Evolutionary conservation across 257 asterid genomes (phyloP).

Genomic region (Datura wrightii): DNA sequence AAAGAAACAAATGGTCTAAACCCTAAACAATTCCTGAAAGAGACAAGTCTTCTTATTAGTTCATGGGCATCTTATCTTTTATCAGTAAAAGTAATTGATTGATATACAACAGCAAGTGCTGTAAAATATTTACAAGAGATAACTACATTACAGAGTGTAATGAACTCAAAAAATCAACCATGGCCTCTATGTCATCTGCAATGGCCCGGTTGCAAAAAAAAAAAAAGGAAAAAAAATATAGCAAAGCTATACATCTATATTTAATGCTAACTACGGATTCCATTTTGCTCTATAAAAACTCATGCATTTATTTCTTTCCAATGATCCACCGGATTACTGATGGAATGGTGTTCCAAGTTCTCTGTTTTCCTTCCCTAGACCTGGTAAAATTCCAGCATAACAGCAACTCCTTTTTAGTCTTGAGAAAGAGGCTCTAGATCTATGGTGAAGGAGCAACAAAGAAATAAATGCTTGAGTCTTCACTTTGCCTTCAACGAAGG

Average conservation of each 20-base stretch:
- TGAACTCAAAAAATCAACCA: not conserved
- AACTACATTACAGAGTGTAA: not conserved
- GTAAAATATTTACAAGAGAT: not conserved
- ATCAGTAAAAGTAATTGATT: not conserved
- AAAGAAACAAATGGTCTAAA: slow-evolving; percentile 25
- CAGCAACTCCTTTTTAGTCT: not conserved
- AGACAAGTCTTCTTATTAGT: not conserved
- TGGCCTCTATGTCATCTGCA: not conserved
- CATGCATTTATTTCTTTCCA: not conserved
- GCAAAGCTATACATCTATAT: not conserved
- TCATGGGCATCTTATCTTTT: not conserved
- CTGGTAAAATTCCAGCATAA: not conserved
- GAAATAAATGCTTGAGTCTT: not conserved
- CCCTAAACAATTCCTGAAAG: slow-evolving; percentile 14
- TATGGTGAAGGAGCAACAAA: not conserved
- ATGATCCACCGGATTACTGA: not conserved
- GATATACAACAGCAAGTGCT: not conserved
- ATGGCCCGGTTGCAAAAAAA: not conserved
- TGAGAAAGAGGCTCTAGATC: not conserved
- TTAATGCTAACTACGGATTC: not conserved
- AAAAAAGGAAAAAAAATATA: too few relatives aligned
- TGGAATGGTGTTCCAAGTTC: slow-evolving; percentile 8
- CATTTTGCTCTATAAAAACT: not conserved
- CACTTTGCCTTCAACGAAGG: not conserved
- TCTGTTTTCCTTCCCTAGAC: not conserved